Base-by-base conservation (phyloP, 129 eudicot species). In the Oenanthe sinensis region DNA sequence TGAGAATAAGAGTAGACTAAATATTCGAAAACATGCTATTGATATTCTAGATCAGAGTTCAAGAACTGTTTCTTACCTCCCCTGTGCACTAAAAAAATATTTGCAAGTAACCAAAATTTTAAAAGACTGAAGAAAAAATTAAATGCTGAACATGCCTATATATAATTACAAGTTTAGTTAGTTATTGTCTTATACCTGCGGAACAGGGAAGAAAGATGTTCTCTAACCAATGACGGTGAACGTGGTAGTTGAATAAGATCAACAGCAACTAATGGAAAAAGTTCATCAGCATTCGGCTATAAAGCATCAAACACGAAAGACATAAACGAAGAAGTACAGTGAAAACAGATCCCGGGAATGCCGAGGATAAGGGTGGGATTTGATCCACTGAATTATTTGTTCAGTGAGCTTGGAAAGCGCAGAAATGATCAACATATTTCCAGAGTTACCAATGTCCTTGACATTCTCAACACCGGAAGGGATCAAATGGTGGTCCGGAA, bases 391-490 rank as follows among this genome's bases (percentile, higher is more conserved):
- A 78, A 85, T 74, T 1, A 90, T 83, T 0, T 84, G 86, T 7
- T 79, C 79, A 3, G 60, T 87, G 14, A 90, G 90, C 26, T 86
- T 77, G 37, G 80, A 74, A 0, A 93, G 91, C 0, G 96, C 87
- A 58, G 50, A 69, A 2, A 83, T 83, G 24, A 93, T 87, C 8
- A 79, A 82, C 39, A 78, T 9, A 67, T 88, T 88, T 14, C 91
- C 94, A 3, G 77, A 79, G 73, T 80, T 86, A 37, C 93, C 93
- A 8, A 93, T 26, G 69, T 93, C 96, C 75, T 79, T 87, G 40
- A 93, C 91, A 50, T 93, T 89, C 60, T 93, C 98, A 3, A 86
- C 87, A 16, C 83, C 85, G 0, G 85, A 13, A 28, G 97, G 98
- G 54, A 93, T 79, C 16, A 85, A 74, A 1, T 90, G 94, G 68